Base-by-base conservation (phyloP, 2,329 filamentous ascomycete species). In the Cladosporium sp. region DNA sequence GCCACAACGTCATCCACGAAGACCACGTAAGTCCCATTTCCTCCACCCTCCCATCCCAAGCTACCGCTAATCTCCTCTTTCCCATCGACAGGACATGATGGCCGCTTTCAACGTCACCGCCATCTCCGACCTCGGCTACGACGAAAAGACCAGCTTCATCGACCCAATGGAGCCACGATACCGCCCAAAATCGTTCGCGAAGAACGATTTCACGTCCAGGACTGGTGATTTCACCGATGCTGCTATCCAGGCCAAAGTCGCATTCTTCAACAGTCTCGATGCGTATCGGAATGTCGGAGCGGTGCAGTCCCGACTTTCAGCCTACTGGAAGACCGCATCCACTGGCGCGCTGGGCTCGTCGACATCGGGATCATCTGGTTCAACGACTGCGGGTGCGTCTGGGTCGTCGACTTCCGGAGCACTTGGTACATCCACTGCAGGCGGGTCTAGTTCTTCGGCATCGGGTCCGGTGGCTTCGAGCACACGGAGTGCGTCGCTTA, bases 1-100 rank as follows among this genome's bases (percentile, higher is more conserved):
- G 78, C 70, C 79, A 81, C 71, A 80, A 81, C 59, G 70, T 81
- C 21, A 71, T 81, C 39, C 79, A 81, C 68, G 79, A 81, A 70
- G 80, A 81, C 67, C 69, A 80, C 65, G 51, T 54, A 23, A 54
- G 48, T 28, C 7, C 10, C 5, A 28, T 18, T 3, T 6, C 4
- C 5, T 36, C 8, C 8, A 18, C 2, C 14, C 34, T 36, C 1
- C 4, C 13, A 36, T 36, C 1, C 13, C 14, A 6, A 36, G 34
- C 34, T 36, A 6, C 14, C 14, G 14, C 34, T 36, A 18, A n/a
- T 11, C 13, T 51, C 10, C 3, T 11, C 34, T 18, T 53, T 8
- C 23, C 14, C 18, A 13, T n/a, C n/a, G 14, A 7, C 51, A 54
- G 51, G 75, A 77, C 58, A 81, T 81, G 79, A 73, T 82, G 70